phyloP scores from a whole-genome alignment of 345 rosid genomes.

The Zanthoxylum bungeanum region DNA sequence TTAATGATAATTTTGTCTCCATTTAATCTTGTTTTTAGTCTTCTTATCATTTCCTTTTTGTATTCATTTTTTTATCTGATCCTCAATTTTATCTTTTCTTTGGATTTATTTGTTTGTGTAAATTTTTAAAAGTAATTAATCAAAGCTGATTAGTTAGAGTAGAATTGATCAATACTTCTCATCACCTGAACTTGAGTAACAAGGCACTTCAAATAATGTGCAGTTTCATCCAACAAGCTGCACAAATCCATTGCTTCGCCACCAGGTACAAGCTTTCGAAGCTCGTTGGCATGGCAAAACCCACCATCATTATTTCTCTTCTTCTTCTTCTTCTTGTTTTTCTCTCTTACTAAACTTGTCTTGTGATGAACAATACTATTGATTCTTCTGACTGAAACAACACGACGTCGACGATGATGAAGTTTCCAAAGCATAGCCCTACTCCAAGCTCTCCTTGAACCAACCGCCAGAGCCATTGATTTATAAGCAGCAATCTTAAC shows the following conservation, averaged over 20 bases:
- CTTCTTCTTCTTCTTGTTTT: too few species aligned
- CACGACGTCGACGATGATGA: slow-evolving; percentile 5
- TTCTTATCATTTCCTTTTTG: too few species aligned
- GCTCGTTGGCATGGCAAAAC: slow-evolving; percentile 16
- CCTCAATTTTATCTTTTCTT: not conserved
- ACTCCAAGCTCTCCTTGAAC: slow-evolving; percentile 52
- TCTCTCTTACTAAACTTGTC: not conserved
- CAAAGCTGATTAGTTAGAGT: slow-evolving; percentile 32
- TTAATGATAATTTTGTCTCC: too few species aligned
- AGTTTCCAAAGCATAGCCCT: slow-evolving; percentile 37
- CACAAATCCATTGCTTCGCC: slow-evolving; percentile 48
- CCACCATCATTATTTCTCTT: slow-evolving; percentile 8
- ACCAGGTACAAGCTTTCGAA: slow-evolving; percentile 55
- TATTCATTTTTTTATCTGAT: too few species aligned
- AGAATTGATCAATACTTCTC: slow-evolving; percentile 42
- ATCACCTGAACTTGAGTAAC: slow-evolving; percentile 56
- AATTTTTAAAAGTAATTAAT: too few species aligned
- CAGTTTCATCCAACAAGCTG: slow-evolving; percentile 52
- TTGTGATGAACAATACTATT: too few species aligned
- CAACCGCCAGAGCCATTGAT: slow-evolving; percentile 50
- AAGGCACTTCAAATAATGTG: slow-evolving; percentile 56
- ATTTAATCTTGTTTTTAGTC: too few species aligned
- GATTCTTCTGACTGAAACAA: slow-evolving; percentile 3
- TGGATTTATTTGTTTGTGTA: not conserved
- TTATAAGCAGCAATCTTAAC: slow-evolving; percentile 51